Conservation (phyloP, 805 yeast genomes). For the Wickerhamiella siamensis region DNA sequence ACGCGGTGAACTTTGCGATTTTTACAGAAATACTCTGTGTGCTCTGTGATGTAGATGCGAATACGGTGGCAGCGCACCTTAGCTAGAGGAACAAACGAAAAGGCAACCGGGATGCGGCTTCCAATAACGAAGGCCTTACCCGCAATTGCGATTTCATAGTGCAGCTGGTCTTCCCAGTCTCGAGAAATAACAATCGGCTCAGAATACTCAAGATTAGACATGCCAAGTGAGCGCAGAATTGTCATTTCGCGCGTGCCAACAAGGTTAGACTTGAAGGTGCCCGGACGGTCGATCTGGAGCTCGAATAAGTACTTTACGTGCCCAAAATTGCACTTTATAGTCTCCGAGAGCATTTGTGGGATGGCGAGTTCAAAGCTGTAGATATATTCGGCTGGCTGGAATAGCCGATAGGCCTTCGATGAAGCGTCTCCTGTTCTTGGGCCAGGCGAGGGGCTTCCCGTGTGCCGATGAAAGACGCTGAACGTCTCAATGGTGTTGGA, state of each 20-base stretch:
- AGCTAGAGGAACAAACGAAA: conserved; percentile 72
- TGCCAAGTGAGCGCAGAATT: conserved; percentile 63
- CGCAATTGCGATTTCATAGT: conserved; percentile 81
- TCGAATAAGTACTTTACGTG: conserved; percentile 55
- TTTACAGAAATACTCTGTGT: conserved; percentile 76
- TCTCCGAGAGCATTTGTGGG: conserved; percentile 69
- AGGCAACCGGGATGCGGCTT: conserved; percentile 69
- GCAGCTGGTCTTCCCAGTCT: conserved; percentile 87
- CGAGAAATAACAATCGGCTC: conserved; percentile 86
- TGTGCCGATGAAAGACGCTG: background rate
- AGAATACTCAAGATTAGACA: conserved; percentile 66
- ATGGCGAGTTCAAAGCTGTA: conserved; percentile 86
- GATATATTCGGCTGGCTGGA: conserved; percentile 79
- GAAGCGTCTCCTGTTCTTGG: conserved; percentile 4
- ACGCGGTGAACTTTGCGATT: conserved; percentile 79
- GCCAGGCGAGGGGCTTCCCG: background rate
- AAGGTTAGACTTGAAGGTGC: conserved; percentile 73
- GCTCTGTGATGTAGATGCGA: conserved; percentile 75
- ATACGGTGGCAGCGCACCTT: conserved; percentile 79
- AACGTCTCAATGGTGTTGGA: background rate
- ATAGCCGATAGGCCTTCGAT: conserved; percentile 32
- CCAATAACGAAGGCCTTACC: conserved; percentile 80
- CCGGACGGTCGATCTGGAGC: conserved; percentile 58
- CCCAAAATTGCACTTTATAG: conserved; percentile 69
- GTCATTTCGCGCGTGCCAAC: conserved; percentile 47